These are phyloP conservation scores for Pythium diclinum DNA, from an alignment of 352 stramenopile species.

Conservation along the genomic window DNA sequence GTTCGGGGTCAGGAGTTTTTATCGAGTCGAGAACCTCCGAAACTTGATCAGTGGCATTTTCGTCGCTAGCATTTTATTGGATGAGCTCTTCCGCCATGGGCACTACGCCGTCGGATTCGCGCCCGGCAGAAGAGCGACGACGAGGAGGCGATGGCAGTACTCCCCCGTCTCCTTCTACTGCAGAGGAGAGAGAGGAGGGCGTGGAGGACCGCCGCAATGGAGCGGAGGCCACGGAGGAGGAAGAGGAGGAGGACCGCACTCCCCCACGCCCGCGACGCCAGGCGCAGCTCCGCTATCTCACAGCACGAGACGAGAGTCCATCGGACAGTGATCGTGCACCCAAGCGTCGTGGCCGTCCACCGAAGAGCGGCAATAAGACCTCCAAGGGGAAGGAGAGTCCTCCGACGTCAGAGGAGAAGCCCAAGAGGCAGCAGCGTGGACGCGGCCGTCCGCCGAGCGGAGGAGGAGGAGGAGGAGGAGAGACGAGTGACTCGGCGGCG, in stretches of 20 bases:
- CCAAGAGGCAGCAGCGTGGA: conserved; percentile 12
- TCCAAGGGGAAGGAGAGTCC: conserved; percentile 8
- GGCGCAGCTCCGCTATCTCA: conserved; percentile 4
- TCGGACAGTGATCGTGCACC: conserved; percentile 6
- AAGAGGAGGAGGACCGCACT: conserved; percentile 32
- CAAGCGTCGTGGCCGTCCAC: conserved; percentile 7
- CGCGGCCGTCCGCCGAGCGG: background rate
- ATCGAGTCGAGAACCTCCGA: background rate
- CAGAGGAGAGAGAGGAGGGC: conserved; percentile 8
- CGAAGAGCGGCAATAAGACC: background rate
- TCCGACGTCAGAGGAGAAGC: conserved; percentile 9
- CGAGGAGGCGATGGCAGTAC: background rate
- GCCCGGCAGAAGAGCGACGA: background rate
- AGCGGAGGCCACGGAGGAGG: conserved; percentile 5
- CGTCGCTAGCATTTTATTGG: background rate
- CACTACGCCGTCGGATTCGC: background rate
- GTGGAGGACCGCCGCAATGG: background rate
- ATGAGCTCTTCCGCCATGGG: background rate
- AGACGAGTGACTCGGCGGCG: conserved; percentile 29
- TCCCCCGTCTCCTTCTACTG: background rate
- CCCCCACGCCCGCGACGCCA: conserved; percentile 3
- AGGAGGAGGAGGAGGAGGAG: background rate
- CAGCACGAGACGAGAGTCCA: background rate
- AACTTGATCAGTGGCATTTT: conserved; percentile 1
- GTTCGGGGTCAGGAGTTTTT: background rate